phyloP scores from a whole-genome alignment of 495 filamentous ascomycete species.

The Trichoderma reesei region DNA sequence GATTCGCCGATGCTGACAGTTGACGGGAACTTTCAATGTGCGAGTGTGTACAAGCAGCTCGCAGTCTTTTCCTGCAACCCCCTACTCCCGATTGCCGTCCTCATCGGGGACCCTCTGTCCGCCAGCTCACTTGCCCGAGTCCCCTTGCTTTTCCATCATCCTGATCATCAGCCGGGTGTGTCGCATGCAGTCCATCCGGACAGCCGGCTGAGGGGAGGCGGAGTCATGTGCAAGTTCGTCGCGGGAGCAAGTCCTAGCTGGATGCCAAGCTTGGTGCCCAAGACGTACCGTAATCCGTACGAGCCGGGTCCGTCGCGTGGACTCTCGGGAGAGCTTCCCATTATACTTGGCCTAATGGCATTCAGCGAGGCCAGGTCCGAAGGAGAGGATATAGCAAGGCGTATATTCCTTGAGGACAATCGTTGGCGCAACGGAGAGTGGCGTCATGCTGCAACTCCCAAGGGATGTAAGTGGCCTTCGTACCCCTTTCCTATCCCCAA shows the following conservation, averaged over 20 bases:
- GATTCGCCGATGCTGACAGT: not conserved
- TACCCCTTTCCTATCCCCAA: not conserved
- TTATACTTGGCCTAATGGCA: slow-evolving; percentile 24
- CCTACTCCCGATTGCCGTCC: slow-evolving; percentile 22
- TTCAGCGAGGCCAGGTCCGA: slow-evolving; percentile 15
- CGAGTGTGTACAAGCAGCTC: slow-evolving; percentile 9
- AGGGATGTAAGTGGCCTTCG: slow-evolving; percentile 17
- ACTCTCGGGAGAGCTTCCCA: slow-evolving; percentile 21
- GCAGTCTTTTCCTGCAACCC: slow-evolving; percentile 28
- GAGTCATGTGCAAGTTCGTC: slow-evolving; percentile 12
- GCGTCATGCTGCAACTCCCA: slow-evolving; percentile 10
- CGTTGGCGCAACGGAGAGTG: slow-evolving; percentile 16
- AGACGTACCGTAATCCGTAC: slow-evolving; percentile 16
- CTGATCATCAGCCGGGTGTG: slow-evolving; percentile 5
- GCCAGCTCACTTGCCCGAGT: slow-evolving; percentile 17
- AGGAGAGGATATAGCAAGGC: slow-evolving; percentile 4
- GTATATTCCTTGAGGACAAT: slow-evolving; percentile 16
- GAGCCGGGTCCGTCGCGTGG: slow-evolving; percentile 14
- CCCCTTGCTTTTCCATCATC: slow-evolving; percentile 18
- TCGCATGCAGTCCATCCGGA: slow-evolving; percentile 11
- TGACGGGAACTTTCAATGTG: not conserved
- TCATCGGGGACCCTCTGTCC: slow-evolving; percentile 18
- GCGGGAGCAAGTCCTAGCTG: slow-evolving; percentile 19
- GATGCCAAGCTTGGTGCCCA: slow-evolving; percentile 27
- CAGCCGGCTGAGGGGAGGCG: not conserved